phyloP scores from a whole-genome alignment of 805 yeast genomes.

The Saccharomycopsis fibuligera region DNA sequence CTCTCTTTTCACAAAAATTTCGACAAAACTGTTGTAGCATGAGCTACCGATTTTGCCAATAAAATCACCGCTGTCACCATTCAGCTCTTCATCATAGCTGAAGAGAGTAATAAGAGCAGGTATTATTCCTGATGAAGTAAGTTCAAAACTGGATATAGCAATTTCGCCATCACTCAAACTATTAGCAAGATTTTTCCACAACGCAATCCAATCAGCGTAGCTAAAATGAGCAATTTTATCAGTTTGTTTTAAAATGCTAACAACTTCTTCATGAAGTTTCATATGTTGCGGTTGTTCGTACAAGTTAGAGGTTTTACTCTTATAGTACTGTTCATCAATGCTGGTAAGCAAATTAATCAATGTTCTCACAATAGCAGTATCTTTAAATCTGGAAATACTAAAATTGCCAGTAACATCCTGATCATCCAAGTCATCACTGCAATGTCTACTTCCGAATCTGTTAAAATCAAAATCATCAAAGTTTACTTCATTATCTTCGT shows the following conservation, averaged over 20 bases:
- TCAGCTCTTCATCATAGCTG: constrained; percentile 20
- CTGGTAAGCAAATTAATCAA: neutral
- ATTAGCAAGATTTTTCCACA: constrained; percentile 36
- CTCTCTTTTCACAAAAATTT: constrained; percentile 24
- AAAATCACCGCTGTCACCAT: too few species aligned
- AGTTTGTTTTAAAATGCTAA: constrained; percentile 21
- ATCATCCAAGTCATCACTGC: too few species aligned
- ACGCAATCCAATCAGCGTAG: constrained; percentile 27
- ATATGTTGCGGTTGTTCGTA: constrained; percentile 2
- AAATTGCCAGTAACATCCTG: neutral
- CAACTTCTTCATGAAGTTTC: constrained; percentile 8
- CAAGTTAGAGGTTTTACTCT: neutral
- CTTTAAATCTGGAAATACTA: neutral
- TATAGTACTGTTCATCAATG: neutral
- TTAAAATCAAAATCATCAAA: constrained; percentile 24
- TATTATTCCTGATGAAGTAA: constrained; percentile 62
- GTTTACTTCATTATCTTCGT: constrained; percentile 22
- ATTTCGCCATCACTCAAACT: constrained; percentile 29
- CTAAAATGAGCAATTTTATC: constrained; percentile 16
- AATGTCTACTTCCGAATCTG: constrained; percentile 9
- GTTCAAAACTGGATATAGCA: constrained; percentile 64
- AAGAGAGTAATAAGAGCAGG: constrained; percentile 36
- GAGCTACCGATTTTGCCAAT: constrained; percentile 28
- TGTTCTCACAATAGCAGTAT: neutral
- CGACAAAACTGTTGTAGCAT: constrained; percentile 40